A percentile compares a stretch with the other conserved stretches of the same genome.
Conservation (phyloP, 2,329 filamentous ascomycete species). For the Alternaria rosae region DNA sequence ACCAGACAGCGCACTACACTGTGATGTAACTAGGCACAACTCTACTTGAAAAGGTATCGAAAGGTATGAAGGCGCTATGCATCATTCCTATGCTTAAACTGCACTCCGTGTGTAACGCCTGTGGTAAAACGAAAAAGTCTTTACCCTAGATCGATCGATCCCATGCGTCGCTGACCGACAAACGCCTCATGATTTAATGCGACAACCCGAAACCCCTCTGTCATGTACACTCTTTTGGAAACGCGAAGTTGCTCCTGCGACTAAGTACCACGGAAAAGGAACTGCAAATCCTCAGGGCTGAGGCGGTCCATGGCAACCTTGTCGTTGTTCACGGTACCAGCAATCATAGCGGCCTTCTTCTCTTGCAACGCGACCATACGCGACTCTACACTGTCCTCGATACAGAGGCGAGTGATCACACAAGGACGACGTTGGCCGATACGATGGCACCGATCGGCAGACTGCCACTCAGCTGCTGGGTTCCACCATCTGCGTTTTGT, state of each 20-base stretch:
- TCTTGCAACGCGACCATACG: slow-evolving; percentile 95
- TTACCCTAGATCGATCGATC: neutral
- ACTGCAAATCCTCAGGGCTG: slow-evolving; percentile 91
- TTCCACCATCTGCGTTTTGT: slow-evolving; percentile 84
- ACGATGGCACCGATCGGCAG: slow-evolving; percentile 83
- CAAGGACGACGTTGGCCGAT: slow-evolving; percentile 95
- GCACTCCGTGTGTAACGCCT: neutral
- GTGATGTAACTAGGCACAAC: neutral
- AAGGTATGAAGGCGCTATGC: neutral
- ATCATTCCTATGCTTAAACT: neutral
- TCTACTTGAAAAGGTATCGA: neutral
- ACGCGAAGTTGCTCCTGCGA: neutral
- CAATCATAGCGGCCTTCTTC: slow-evolving; percentile 99
- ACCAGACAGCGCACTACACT: neutral
- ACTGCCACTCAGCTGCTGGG: slow-evolving; percentile 99
- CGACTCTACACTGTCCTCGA: slow-evolving; percentile 96
- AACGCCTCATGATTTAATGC: slow-evolving; percentile 8
- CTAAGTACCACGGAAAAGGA: slow-evolving; percentile 83
- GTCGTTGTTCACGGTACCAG: slow-evolving; percentile 94
- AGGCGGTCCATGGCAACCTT: slow-evolving; percentile 90
- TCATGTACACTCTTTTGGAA: neutral
- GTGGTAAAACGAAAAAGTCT: neutral
- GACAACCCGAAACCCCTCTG: neutral
- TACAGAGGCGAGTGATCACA: slow-evolving; percentile 91
- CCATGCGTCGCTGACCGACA: neutral